Conservation (phyloP, 345 rosid genomes). For the Populus simonii region DNA sequence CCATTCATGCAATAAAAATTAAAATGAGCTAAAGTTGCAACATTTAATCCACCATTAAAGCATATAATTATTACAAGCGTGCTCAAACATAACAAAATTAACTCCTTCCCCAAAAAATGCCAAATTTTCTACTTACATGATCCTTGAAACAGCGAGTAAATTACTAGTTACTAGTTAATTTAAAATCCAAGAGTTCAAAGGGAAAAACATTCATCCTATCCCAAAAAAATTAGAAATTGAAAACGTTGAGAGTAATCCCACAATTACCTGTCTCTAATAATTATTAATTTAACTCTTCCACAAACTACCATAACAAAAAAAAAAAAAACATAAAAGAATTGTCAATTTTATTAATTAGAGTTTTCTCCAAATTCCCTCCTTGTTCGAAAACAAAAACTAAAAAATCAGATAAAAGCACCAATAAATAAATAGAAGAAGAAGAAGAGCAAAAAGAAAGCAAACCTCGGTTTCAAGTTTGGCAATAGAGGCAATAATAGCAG, state of each 20-base stretch:
- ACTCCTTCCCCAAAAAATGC: neutral
- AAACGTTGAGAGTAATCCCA: neutral
- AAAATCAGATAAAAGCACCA: neutral
- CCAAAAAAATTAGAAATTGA: neutral
- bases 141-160: neutral
- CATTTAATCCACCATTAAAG: neutral
- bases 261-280: neutral
- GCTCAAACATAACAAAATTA: neutral
- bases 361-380: neutral
- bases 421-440: neutral
- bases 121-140: neutral
- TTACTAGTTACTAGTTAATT: neutral
- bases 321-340: no score
- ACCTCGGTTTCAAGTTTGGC: constrained; percentile 93
- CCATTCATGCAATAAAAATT: neutral
- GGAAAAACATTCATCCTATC: neutral
- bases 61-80: neutral
- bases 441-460: neutral
- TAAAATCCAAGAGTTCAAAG: no score
- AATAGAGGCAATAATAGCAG: constrained; percentile 79
- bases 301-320: neutral
- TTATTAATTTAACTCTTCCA: neutral
- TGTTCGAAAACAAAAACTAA: neutral
- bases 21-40: neutral
- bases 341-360: neutral